Evolutionary conservation across 192 early-diverging fungal species (phyloP).

Genomic region (Coemansia sp.): DNA sequence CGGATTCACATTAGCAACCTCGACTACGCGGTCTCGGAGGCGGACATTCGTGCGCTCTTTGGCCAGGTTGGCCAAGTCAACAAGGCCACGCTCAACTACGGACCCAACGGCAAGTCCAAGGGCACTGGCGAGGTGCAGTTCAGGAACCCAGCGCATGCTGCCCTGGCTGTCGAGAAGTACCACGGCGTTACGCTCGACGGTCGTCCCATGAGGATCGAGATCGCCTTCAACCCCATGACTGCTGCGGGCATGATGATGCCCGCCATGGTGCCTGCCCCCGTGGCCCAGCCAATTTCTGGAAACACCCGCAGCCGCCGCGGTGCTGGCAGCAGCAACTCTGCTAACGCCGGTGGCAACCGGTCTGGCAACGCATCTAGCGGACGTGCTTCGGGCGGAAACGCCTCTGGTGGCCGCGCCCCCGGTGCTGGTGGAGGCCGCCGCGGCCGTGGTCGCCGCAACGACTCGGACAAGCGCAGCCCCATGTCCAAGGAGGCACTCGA

Average conservation of each 20-base stretch:
- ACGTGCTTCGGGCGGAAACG: background rate
- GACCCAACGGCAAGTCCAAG: constrained; percentile 38
- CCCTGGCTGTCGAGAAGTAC: constrained; percentile 36
- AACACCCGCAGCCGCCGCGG: constrained; percentile 10
- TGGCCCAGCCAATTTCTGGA: constrained; percentile 9
- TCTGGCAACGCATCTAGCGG: background rate
- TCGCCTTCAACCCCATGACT: constrained; percentile 26
- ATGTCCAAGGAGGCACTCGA: constrained; percentile 44
- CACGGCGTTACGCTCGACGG: constrained; percentile 41
- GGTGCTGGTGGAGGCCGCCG: constrained; percentile 11
- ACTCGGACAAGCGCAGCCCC: constrained; percentile 5
- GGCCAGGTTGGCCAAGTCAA: constrained; percentile 35
- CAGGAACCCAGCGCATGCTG: constrained; percentile 35
- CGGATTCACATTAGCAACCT: constrained; percentile 51
- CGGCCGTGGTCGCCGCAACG: constrained; percentile 8
- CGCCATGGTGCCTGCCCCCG: constrained; percentile 18
- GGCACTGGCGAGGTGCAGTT: constrained; percentile 46
- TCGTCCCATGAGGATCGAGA: constrained; percentile 41
- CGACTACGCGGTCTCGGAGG: constrained; percentile 47
- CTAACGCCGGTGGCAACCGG: background rate
- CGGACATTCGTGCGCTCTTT: constrained; percentile 43
- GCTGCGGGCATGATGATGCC: constrained; percentile 35
- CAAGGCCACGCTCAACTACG: constrained; percentile 35
- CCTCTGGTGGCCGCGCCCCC: background rate
- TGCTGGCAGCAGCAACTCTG: constrained; percentile 4